Conservation (phyloP, 2,329 filamentous ascomycete species). For the Nemania sp. region DNA sequence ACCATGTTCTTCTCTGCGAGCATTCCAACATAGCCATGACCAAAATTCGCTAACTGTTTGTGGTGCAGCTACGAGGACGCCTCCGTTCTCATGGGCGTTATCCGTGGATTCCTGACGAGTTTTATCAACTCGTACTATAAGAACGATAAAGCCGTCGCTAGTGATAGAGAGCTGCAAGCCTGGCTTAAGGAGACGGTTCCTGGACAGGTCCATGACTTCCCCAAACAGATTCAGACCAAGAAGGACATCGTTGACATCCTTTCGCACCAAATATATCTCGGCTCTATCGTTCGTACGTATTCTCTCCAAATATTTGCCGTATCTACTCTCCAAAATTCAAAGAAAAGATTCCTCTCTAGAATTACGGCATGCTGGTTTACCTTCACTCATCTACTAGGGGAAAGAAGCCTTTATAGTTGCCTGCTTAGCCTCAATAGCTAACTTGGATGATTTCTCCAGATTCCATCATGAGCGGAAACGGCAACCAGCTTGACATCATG, state of each 20-base stretch:
- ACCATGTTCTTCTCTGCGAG: not conserved
- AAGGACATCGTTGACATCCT: constrained; percentile 47
- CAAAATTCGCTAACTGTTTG: constrained; percentile 2
- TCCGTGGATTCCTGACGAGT: constrained; percentile 44
- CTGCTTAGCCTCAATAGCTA: not conserved
- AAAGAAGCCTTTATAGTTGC: not conserved
- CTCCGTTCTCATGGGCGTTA: constrained; percentile 41
- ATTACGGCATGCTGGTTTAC: not conserved
- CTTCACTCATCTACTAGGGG: not conserved
- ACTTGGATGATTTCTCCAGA: constrained; percentile 36
- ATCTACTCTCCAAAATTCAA: not conserved
- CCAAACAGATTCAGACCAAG: constrained; percentile 31
- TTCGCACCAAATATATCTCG: constrained; percentile 46
- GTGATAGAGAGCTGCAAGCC: constrained; percentile 48
- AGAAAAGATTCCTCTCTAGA: not conserved
- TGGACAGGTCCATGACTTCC: constrained; percentile 49
- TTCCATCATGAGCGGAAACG: constrained; percentile 49
- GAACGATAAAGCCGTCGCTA: constrained; percentile 38
- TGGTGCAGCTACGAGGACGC: constrained; percentile 46
- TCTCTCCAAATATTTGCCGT: not conserved
- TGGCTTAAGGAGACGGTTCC: constrained; percentile 50
- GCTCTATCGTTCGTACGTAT: constrained; percentile 35
- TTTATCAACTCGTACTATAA: constrained; percentile 52
- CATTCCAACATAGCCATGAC: too few relatives aligned
- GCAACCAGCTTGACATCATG: constrained; percentile 40